phyloP scores from a whole-genome alignment of 106 monocot genomes.

The Ottelia alismoides region DNA sequence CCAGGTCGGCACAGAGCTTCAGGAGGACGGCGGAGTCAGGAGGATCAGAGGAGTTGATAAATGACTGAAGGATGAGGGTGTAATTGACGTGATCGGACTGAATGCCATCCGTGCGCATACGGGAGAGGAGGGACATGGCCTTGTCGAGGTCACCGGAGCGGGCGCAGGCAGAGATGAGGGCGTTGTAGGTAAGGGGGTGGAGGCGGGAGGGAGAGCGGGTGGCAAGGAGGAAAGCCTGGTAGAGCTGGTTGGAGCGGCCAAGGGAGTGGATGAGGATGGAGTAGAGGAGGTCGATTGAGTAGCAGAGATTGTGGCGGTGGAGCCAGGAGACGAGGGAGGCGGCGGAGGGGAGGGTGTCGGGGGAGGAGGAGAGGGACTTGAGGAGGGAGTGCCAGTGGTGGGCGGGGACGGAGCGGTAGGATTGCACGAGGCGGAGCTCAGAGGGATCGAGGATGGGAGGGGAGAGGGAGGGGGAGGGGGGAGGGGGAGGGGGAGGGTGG shows the following conservation, averaged over 20 bases:
- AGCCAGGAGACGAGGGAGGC: conserved; percentile 14
- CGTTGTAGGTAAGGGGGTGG: too few species aligned
- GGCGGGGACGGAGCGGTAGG: conserved; percentile 13
- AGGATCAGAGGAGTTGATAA: conserved; percentile 32
- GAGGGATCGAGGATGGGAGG: conserved; percentile 4
- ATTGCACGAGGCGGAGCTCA: conserved; percentile 6
- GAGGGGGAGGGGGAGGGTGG: too few species aligned
- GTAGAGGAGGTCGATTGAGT: conserved; percentile 59
- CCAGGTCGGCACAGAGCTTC: conserved; percentile 14
- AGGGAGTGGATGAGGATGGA: too few species aligned
- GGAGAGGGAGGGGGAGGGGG: neutral
- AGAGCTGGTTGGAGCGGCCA: conserved; percentile 60
- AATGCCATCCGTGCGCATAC: conserved; percentile 29
- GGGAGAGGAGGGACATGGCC: conserved; percentile 34
- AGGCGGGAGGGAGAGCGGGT: conserved; percentile 50
- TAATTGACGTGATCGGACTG: conserved; percentile 53
- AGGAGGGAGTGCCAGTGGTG: conserved; percentile 14
- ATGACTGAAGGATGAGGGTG: conserved; percentile 49
- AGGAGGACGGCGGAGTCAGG: conserved; percentile 41
- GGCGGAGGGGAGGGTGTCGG: conserved; percentile 10
- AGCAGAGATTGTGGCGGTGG: conserved; percentile 27
- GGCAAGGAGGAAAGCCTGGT: conserved; percentile 35
- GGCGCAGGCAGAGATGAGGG: conserved; percentile 56
- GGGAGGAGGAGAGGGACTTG: conserved; percentile 11
- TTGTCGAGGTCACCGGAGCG: conserved; percentile 23